Conservation (phyloP, 805 yeast species). For the Monosporozyma unispora region DNA sequence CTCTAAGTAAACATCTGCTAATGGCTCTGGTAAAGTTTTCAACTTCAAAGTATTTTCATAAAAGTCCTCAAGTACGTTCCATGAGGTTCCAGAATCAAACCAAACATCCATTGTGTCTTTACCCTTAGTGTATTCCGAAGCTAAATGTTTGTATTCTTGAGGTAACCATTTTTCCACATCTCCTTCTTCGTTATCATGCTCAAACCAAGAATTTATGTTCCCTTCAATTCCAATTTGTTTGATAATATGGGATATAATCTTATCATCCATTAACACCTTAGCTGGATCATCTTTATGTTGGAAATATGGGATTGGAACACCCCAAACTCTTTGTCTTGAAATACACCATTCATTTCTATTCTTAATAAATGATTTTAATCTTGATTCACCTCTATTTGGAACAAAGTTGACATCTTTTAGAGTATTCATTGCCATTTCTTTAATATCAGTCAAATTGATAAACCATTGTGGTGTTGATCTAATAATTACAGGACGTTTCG, state of each 20-base stretch:
- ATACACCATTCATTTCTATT: constrained; percentile 95
- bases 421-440: constrained; percentile 50
- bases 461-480: constrained; percentile 97
- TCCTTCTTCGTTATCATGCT: constrained; percentile 33
- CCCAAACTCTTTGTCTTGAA: constrained; percentile 94
- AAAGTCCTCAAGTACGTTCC: constrained; percentile 43
- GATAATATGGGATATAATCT: constrained; percentile 50
- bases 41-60: constrained; percentile 31
- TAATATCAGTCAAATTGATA: constrained; percentile 71
- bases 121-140: constrained; percentile 48
- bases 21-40: constrained; percentile 30
- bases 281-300: constrained; percentile 47
- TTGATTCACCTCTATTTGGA: constrained; percentile 63
- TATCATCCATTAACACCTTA: constrained; percentile 53
- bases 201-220: constrained; percentile 83
- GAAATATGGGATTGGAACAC: constrained; percentile 91
- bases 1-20: constrained; percentile 82
- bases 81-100: constrained; percentile 95
- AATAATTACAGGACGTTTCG: constrained; percentile 89
- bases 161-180: constrained; percentile 63
- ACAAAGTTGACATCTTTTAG: constrained; percentile 55
- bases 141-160: constrained; percentile 33
- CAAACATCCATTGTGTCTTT: constrained; percentile 96
- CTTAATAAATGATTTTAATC: constrained; percentile 63
- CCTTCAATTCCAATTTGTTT: constrained; percentile 37